Percentiles rank a stretch among this genome's conserved stretches.
Conservation (phyloP, 192 early-diverging fungal genomes). For the Oehlia diaphana region DNA sequence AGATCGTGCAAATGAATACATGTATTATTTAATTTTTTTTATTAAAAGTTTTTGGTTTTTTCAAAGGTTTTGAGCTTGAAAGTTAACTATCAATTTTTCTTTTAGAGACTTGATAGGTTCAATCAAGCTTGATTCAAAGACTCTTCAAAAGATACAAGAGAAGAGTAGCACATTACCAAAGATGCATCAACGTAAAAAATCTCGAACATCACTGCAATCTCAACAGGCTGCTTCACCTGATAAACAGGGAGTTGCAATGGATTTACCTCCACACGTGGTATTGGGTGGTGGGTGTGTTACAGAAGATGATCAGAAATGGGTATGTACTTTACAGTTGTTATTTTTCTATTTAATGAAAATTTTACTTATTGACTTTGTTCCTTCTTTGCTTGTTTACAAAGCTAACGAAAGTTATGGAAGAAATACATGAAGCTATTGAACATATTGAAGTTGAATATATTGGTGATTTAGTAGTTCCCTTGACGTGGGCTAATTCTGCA, state of each 20-base stretch:
- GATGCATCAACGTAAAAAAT: not conserved
- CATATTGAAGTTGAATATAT: slow-evolving; percentile 23
- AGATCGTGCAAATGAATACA: slow-evolving; percentile 30
- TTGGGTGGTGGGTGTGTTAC: not conserved
- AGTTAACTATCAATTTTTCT: not conserved
- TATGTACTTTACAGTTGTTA: not conserved
- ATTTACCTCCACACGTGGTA: slow-evolving; percentile 5
- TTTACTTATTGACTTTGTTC: not conserved
- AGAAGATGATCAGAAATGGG: slow-evolving; percentile 11
- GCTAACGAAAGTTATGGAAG: slow-evolving; percentile 19
- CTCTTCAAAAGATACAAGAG: slow-evolving; percentile 20
- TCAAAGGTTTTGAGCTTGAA: not conserved
- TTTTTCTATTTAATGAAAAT: not conserved
- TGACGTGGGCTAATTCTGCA: slow-evolving; percentile 5
- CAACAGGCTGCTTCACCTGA: not conserved
- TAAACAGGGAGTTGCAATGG: not conserved
- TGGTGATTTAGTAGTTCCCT: slow-evolving; percentile 26
- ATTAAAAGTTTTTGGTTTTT: not conserved
- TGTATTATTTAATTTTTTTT: slow-evolving; percentile 5
- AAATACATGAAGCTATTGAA: slow-evolving; percentile 22
- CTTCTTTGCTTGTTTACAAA: not conserved
- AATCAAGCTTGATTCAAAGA: slow-evolving; percentile 13
- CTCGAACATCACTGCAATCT: not conserved
- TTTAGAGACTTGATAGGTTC: slow-evolving; percentile 9
- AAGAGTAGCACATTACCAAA: slow-evolving; percentile 21